Evolutionary conservation across 495 filamentous ascomycete genomes (phyloP).

Genomic region (Hamigera avellanea): DNA sequence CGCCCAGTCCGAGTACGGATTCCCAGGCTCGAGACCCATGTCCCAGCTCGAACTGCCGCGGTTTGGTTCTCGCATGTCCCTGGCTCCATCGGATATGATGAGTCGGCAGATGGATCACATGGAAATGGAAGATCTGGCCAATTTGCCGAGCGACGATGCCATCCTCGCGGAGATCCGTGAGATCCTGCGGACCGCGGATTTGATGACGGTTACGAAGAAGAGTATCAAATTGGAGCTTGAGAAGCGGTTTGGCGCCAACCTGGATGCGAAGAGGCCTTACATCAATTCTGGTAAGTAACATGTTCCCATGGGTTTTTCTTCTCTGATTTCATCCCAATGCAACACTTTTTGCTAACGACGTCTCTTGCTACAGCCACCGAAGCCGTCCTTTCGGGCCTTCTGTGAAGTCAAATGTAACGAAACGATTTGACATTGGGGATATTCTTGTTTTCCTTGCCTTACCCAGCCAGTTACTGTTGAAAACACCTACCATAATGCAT

Average conservation of each 20-base stretch:
- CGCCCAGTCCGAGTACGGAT: conserved; percentile 34
- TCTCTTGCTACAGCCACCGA: conserved; percentile 48
- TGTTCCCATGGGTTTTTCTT: conserved; percentile 11
- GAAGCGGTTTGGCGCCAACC: conserved; percentile 65
- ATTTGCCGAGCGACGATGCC: conserved; percentile 77
- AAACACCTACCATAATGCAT: too few species aligned
- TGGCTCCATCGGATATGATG: conserved; percentile 67
- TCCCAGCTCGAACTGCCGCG: conserved; percentile 58
- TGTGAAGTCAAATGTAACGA: too few species aligned
- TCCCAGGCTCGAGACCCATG: conserved; percentile 54
- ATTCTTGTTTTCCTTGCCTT: too few species aligned
- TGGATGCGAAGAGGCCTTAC: conserved; percentile 77
- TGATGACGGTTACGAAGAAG: conserved; percentile 99
- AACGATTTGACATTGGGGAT: too few species aligned
- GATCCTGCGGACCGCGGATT: conserved; percentile 78
- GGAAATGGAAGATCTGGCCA: conserved; percentile 56
- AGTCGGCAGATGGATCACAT: conserved; percentile 46
- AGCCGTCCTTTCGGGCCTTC: conserved; percentile 58
- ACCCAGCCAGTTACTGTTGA: too few species aligned
- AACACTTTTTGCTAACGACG: conserved; percentile 2
- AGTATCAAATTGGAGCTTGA: conserved; percentile 91
- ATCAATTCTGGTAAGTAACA: conserved; percentile 92
- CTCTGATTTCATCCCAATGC: too few species aligned
- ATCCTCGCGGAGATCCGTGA: conserved; percentile 89
- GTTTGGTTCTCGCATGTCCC: conserved; percentile 58